Evolutionary conservation across 129 eudicot species (phyloP), one percentile per base, ranked within the genome.

Genomic region (Artemisia argyi): DNA sequence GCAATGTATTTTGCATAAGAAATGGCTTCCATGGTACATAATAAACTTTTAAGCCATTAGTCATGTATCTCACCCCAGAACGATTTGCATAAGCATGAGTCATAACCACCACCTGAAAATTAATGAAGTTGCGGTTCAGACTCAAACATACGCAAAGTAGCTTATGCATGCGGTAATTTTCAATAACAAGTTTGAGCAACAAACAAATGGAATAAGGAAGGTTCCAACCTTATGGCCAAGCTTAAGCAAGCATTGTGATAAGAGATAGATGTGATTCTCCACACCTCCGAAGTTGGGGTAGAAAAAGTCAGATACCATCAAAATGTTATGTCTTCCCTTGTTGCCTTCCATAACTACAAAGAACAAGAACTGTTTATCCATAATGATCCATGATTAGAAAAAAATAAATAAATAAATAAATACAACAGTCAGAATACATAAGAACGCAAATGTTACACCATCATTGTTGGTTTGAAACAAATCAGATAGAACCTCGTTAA

Each of bases 211-310:
- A n/a, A n/a, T n/a, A n/a, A n/a, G n/a, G n/a, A n/a, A n/a, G n/a
- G n/a, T n/a, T n/a, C n/a, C 16, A 70, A 94, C 99, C 97, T 95
- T 95, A 80, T 95, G 99, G 73, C 97, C 97, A 64, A 84, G 94
- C 71, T 89, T 71, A 39, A 95, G 87, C 83, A 95, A 86, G 78
- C 99, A 95, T 70, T 88, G 99, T 4, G 97, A 88, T 54, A 95
- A 80, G 68, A 88, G 88, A 76, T 95, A 95, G 42, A 95, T 90
- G 83, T 95, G 99, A 85, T 88, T 95, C 85, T 95, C 99, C 68
- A 95, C 97, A 14, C 97, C 99, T 6, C 99, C 99, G 58, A 95
- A 95, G 68, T 95, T 95, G 53, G 99, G 99, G 74, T 88, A 90
- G 84, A 88, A 95, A 68, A 95, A 95, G 69, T 95, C 99, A 2